These are phyloP conservation scores for Strobilomyces dryophilus DNA, from an alignment of 768 basidiomycete species.

Conservation along the genomic window DNA sequence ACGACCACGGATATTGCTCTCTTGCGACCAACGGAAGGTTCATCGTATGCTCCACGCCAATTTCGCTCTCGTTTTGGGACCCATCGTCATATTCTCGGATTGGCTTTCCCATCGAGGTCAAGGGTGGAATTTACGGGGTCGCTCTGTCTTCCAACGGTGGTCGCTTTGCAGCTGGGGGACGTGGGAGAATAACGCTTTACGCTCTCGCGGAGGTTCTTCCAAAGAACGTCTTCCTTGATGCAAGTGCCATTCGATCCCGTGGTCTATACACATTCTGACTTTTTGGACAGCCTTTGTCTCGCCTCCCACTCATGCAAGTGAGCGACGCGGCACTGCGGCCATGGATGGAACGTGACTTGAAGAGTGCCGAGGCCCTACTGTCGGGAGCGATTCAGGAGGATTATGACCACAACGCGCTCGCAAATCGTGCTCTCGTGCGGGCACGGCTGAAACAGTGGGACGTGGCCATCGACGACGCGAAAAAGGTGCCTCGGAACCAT, in stretches of 20 bases:
- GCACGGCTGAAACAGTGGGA: not conserved
- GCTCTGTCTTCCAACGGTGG: not conserved
- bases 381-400: not conserved
- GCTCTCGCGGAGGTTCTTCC: not conserved
- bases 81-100: not conserved
- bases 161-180: not conserved
- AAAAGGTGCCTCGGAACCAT: not conserved
- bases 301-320: not conserved
- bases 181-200: not conserved
- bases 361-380: not conserved
- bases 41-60: not conserved
- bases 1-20: not conserved
- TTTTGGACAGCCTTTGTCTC: not conserved
- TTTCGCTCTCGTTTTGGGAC: constrained; percentile 1
- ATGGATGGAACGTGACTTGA: not conserved
- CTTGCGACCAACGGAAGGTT: not conserved
- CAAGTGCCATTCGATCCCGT: not conserved
- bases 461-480: not conserved
- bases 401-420: not conserved
- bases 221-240: not conserved
- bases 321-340: not conserved
- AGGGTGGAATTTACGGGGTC: not conserved
- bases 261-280: not conserved
- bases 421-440: constrained; percentile 1
- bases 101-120: not conserved